Evolutionary conservation across 768 basidiomycete species (phyloP).

Genomic region (Tricholoma hemisulphureum): DNA sequence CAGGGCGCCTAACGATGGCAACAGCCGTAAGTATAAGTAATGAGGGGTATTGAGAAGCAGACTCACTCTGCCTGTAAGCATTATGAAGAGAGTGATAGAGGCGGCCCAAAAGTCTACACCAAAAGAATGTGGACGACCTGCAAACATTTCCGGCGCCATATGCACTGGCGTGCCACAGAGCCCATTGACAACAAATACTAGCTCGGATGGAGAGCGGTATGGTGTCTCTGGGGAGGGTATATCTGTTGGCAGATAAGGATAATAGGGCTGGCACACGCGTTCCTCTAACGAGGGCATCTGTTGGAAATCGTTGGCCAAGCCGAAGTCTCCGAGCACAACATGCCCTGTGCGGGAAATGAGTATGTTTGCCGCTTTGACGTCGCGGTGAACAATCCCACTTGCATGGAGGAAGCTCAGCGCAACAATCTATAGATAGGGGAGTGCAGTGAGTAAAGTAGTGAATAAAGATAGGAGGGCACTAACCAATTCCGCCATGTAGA

Average conservation of each 20-base stretch:
- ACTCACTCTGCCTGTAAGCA: conserved; percentile 3
- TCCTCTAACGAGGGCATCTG: neutral
- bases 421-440: neutral
- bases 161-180: neutral
- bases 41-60: neutral
- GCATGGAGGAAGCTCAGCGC: neutral
- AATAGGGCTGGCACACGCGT: neutral
- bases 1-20: neutral
- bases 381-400: neutral
- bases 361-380: conserved; percentile 4
- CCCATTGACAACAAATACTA: neutral
- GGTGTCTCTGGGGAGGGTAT: neutral
- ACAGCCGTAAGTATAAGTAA: neutral
- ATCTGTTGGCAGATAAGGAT: neutral
- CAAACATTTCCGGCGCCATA: conserved; percentile 1
- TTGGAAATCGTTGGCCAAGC: neutral
- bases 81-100: neutral
- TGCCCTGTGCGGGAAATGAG: neutral
- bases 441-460: neutral
- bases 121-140: neutral
- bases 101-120: neutral
- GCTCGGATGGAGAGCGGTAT: neutral
- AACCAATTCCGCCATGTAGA: conserved; percentile 4
- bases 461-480: neutral
- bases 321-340: neutral